Conservation (phyloP, 1,139 yeast genomes). For the Protomyces inouyei region DNA sequence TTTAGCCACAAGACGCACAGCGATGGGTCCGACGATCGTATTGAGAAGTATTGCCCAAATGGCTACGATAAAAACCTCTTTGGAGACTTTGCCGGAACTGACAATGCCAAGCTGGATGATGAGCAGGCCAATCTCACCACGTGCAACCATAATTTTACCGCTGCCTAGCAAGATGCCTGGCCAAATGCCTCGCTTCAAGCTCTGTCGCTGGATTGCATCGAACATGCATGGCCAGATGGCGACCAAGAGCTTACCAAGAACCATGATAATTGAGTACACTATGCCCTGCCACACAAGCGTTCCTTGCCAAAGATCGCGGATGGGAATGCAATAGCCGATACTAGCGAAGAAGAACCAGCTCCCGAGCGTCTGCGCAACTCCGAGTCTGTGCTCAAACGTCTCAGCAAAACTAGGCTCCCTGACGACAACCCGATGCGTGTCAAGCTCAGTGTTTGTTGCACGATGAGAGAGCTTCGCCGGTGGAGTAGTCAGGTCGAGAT, state of each 20-base stretch:
- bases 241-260: slow-evolving; percentile 7
- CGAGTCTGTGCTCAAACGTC: not conserved
- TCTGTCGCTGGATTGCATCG: not conserved
- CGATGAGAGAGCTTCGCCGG: not conserved
- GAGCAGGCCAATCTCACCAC: slow-evolving; percentile 26
- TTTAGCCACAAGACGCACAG: slow-evolving; percentile 19
- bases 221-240: slow-evolving; percentile 16
- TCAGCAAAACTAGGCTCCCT: not conserved
- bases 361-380: not conserved
- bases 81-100: not conserved
- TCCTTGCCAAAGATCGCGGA: slow-evolving; percentile 10
- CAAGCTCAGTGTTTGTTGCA: not conserved
- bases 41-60: slow-evolving; percentile 26
- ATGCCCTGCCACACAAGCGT: slow-evolving; percentile 20
- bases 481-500: slow-evolving; percentile 1
- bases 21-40: slow-evolving; percentile 22
- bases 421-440: too few species aligned
- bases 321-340: slow-evolving; percentile 24
- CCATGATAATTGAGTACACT: slow-evolving; percentile 17
- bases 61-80: not conserved
- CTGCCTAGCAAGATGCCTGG: slow-evolving; percentile 12
- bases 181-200: not conserved
- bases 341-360: slow-evolving; percentile 22
- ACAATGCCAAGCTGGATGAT: slow-evolving; percentile 11
- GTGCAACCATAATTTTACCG: slow-evolving; percentile 27